Evolutionary conservation across 495 filamentous ascomycete species (phyloP).

Genomic region (Chaetomium tenue): DNA sequence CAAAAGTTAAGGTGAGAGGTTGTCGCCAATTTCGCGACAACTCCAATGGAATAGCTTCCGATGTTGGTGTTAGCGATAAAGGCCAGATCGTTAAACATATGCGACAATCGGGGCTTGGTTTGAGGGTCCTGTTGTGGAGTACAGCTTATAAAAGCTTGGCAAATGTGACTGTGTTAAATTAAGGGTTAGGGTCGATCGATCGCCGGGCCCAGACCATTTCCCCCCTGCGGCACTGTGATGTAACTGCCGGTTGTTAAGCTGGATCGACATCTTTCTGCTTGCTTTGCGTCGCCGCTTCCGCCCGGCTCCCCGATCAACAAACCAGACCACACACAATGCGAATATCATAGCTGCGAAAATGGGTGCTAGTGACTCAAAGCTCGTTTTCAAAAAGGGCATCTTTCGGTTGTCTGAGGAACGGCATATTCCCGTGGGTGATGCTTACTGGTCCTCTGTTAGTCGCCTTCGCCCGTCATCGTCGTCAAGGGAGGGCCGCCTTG

Average conservation of each 20-base stretch:
- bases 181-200: constrained; percentile 31
- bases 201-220: constrained; percentile 1
- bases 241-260: constrained; percentile 9
- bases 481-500: no score
- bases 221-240: constrained; percentile 20
- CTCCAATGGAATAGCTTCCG: constrained; percentile 4
- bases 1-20: neutral
- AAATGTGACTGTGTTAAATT: neutral
- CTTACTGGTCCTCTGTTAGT: constrained; percentile 88
- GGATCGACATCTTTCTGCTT: neutral
- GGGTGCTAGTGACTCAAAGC: constrained; percentile 99
- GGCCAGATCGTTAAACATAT: constrained; percentile 36
- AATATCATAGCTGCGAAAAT: constrained; percentile 51
- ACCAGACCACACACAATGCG: constrained; percentile 20
- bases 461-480: neutral
- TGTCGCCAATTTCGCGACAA: neutral
- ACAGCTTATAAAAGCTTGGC: neutral
- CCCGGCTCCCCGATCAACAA: constrained; percentile 6
- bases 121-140: neutral
- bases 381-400: constrained; percentile 98
- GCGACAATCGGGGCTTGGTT: constrained; percentile 23
- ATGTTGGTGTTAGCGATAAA: constrained; percentile 24
- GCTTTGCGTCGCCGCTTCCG: neutral
- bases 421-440: constrained; percentile 81
- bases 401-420: constrained; percentile 91